Conservation (phyloP, 2,329 filamentous ascomycete genomes). For the Ophiostoma pallidulum region DNA sequence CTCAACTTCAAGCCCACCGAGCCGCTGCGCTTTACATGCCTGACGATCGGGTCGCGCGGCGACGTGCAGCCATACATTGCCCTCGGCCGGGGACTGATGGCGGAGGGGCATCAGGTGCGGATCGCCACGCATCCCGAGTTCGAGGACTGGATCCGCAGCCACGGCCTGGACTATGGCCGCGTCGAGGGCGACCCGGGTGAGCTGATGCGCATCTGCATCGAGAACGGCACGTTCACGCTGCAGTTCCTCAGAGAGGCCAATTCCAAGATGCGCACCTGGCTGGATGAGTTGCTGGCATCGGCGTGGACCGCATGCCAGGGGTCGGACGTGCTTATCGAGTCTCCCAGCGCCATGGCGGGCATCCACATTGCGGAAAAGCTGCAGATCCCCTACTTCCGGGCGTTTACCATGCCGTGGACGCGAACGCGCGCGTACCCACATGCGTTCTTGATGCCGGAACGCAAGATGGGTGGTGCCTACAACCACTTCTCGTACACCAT, state of each 20-base stretch:
- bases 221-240: slow-evolving; percentile 94
- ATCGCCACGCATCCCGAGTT: slow-evolving; percentile 95
- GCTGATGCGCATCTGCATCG: slow-evolving; percentile 90
- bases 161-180: slow-evolving; percentile 85
- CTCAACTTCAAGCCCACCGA: slow-evolving; percentile 82
- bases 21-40: slow-evolving; percentile 74
- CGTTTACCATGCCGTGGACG: slow-evolving; percentile 99
- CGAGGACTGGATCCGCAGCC: slow-evolving; percentile 75
- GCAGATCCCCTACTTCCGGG: slow-evolving; percentile 88
- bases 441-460: slow-evolving; percentile 84
- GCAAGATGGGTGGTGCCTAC: slow-evolving; percentile 90
- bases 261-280: slow-evolving; percentile 83
- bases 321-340: slow-evolving; percentile 86
- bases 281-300: slow-evolving; percentile 76
- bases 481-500: slow-evolving; percentile 93
- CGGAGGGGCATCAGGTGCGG: slow-evolving; percentile 74
- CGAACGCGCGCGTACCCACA: slow-evolving; percentile 92
- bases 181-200: slow-evolving; percentile 89
- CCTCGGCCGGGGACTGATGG: slow-evolving; percentile 79
- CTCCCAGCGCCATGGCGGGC: slow-evolving; percentile 91
- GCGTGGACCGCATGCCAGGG: slow-evolving; percentile 78
- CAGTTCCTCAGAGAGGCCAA: slow-evolving; percentile 84
- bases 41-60: slow-evolving; percentile 91
- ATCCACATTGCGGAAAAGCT: slow-evolving; percentile 96
- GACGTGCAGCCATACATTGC: slow-evolving; percentile 98